Percentiles rank a stretch among this genome's conserved stretches.
Evolutionary conservation across 208 protist species (phyloP).

Genomic region (Trypanosoma vivax): DNA sequence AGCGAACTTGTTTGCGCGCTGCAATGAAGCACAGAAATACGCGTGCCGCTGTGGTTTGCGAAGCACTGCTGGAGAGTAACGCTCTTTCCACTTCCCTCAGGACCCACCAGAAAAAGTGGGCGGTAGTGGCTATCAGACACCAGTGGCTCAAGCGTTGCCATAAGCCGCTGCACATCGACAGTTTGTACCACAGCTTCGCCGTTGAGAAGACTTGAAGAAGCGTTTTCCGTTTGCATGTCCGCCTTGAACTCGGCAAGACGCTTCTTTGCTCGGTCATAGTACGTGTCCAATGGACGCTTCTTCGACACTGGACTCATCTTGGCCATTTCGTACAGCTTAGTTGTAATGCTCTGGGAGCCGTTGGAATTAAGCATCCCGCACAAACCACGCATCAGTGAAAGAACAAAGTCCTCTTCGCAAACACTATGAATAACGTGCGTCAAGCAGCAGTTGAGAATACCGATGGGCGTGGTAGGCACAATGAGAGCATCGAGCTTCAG

Average conservation of each 20-base stretch:
- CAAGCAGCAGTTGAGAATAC: constrained; percentile 82
- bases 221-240: constrained; percentile 41
- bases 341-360: constrained; percentile 60
- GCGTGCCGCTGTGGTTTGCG: constrained; percentile 22
- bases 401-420: constrained; percentile 72
- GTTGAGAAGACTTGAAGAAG: constrained; percentile 49
- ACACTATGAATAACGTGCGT: constrained; percentile 46
- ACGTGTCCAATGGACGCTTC: constrained; percentile 84
- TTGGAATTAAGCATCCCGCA: constrained; percentile 40
- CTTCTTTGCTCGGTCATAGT: constrained; percentile 49
- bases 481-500: constrained; percentile 62
- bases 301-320: constrained; percentile 65
- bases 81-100: constrained; percentile 94
- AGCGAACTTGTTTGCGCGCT: constrained; percentile 90
- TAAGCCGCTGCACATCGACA: constrained; percentile 87
- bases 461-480: constrained; percentile 86
- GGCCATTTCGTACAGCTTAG: constrained; percentile 74
- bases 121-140: constrained; percentile 51
- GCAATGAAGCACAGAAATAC: constrained; percentile 91
- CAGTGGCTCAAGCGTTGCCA: constrained; percentile 82
- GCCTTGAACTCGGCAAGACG: constrained; percentile 57
- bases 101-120: constrained; percentile 95
- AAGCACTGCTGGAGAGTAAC: constrained; percentile 85
- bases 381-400: constrained; percentile 58
- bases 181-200: constrained; percentile 80